phyloP scores from a whole-genome alignment of 225 moss, liverwort and hornwort species.

The Bryoerythrophyllum caledonicum region DNA sequence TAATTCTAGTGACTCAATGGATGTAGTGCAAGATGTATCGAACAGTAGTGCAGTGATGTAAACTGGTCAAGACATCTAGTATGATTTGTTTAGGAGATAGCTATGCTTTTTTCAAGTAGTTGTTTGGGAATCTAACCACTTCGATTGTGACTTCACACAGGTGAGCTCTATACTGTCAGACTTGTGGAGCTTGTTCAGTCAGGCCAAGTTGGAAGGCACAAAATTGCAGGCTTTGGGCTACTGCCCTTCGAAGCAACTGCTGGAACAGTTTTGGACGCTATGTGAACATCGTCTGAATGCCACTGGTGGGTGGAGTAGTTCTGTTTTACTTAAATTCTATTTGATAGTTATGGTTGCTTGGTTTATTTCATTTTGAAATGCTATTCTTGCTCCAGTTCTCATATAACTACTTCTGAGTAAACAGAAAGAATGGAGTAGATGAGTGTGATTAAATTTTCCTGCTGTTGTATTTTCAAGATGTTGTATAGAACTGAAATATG shows the following conservation, averaged over 20 bases:
- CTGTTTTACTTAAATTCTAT: slow-evolving; percentile 9
- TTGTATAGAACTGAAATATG: slow-evolving; percentile 7
- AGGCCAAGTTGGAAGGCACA: slow-evolving; percentile 73
- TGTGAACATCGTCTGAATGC: slow-evolving; percentile 75
- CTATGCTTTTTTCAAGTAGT: not conserved
- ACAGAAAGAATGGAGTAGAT: not conserved
- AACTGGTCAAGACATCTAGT: not conserved
- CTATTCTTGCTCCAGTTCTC: not conserved
- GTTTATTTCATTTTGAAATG: not conserved
- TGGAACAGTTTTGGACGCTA: slow-evolving; percentile 86
- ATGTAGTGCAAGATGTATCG: not conserved
- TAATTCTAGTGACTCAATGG: not conserved
- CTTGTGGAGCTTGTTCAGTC: slow-evolving; percentile 89
- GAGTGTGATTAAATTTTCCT: not conserved
- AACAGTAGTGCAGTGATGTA: not conserved
- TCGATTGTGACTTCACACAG: slow-evolving; percentile 45
- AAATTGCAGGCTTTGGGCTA: slow-evolving; percentile 69
- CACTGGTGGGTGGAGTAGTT: slow-evolving; percentile 48
- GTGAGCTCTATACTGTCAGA: slow-evolving; percentile 82
- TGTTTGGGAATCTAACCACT: slow-evolving; percentile 14
- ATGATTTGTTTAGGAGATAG: slow-evolving; percentile 1
- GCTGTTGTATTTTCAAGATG: slow-evolving; percentile 1
- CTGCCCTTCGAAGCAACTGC: slow-evolving; percentile 66
- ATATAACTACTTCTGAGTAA: not conserved
- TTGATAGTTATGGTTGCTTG: slow-evolving; percentile 8